phyloP scores from a whole-genome alignment of 805 yeast genomes.

The Lachancea sp. region DNA sequence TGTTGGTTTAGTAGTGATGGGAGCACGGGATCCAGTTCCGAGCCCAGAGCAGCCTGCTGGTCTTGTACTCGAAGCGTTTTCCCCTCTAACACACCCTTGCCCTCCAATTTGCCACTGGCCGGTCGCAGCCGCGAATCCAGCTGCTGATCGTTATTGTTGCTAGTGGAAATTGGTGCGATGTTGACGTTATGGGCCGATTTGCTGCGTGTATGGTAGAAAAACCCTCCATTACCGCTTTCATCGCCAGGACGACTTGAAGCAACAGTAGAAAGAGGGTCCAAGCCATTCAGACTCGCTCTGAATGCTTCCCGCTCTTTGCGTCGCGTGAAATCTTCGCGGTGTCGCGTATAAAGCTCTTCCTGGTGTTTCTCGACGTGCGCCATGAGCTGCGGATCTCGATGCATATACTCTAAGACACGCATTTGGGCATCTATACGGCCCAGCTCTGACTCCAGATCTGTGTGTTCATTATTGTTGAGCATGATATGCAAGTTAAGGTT shows the following conservation, averaged over 20 bases:
- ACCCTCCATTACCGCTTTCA: slow-evolving; percentile 6
- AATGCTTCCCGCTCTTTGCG: slow-evolving; percentile 27
- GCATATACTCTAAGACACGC: slow-evolving; percentile 42
- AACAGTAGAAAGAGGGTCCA: not conserved
- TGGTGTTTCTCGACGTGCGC: slow-evolving; percentile 19
- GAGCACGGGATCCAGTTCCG: slow-evolving; percentile 15
- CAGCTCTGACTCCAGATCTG: slow-evolving; percentile 46
- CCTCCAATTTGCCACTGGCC: slow-evolving; percentile 18
- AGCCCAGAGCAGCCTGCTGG: slow-evolving; percentile 3
- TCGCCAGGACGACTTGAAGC: too few relatives aligned
- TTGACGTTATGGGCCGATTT: slow-evolving; percentile 24
- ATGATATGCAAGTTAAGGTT: slow-evolving; percentile 56
- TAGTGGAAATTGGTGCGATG: not conserved
- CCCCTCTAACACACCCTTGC: slow-evolving; percentile 15
- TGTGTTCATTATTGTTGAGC: slow-evolving; percentile 51
- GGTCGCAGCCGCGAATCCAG: slow-evolving; percentile 11
- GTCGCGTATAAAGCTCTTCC: slow-evolving; percentile 7
- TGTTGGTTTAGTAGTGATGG: slow-evolving; percentile 26
- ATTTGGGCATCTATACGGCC: slow-evolving; percentile 54
- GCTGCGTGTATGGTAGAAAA: slow-evolving; percentile 30
- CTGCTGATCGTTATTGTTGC: not conserved
- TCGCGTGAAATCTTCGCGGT: not conserved
- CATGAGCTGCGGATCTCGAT: slow-evolving; percentile 28
- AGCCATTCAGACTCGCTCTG: not conserved
- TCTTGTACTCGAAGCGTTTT: slow-evolving; percentile 10